A percentile compares a stretch with the other conserved stretches of the same genome.
Conservation (phyloP, 2,329 filamentous ascomycete species). For the Diplodia scrobiculata region DNA sequence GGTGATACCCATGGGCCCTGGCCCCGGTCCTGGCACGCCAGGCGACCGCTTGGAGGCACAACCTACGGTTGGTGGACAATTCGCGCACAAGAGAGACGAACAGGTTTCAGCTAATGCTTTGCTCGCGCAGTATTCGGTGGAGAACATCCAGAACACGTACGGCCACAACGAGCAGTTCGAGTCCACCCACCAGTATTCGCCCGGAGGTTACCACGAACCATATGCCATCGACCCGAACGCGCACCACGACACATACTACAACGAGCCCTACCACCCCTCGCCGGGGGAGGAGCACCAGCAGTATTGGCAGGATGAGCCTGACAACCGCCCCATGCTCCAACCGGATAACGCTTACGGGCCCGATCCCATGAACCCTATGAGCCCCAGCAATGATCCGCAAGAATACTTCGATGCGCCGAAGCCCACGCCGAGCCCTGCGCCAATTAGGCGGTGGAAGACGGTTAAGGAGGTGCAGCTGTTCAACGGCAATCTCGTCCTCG, state of each 20-base stretch:
- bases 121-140: constrained; percentile 64
- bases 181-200: constrained; percentile 50
- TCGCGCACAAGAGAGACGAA: neutral
- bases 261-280: constrained; percentile 75
- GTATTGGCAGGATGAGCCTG: constrained; percentile 69
- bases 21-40: constrained; percentile 57
- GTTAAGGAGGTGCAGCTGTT: constrained; percentile 98
- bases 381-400: constrained; percentile 38
- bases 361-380: constrained; percentile 54
- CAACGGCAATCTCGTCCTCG: constrained; percentile 92
- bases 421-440: constrained; percentile 58
- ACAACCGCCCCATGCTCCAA: constrained; percentile 74
- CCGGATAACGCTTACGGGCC: constrained; percentile 64
- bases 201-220: constrained; percentile 51
- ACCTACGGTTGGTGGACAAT: constrained; percentile 67
- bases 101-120: constrained; percentile 30
- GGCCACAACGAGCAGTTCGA: constrained; percentile 65
- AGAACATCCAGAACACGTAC: constrained; percentile 66
- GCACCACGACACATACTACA: constrained; percentile 86
- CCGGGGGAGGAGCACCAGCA: constrained; percentile 57
- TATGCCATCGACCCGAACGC: constrained; percentile 73
- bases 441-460: constrained; percentile 91
- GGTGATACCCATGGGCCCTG: constrained; percentile 68
- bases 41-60: constrained; percentile 80
- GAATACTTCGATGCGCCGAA: constrained; percentile 46